These are phyloP conservation scores for Letharia columbiana DNA, from an alignment of 495 filamentous ascomycete genomes.

Conservation along the genomic window DNA sequence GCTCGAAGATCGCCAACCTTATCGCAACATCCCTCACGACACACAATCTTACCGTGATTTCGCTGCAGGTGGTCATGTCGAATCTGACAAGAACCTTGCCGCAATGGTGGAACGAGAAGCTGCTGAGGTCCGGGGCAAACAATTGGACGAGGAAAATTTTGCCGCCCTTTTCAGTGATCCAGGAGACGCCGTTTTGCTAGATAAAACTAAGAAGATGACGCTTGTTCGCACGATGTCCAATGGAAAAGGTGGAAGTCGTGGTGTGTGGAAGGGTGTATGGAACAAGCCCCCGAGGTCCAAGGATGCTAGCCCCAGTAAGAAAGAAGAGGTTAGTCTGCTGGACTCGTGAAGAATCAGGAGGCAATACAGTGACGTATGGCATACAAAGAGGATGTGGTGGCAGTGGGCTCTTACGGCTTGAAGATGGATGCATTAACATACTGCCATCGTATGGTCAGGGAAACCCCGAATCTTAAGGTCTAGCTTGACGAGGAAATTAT, in stretches of 20 bases:
- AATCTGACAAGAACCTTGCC: conserved; percentile 9
- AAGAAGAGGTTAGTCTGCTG: conserved; percentile 14
- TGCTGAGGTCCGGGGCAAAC: not conserved
- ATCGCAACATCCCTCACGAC: not conserved
- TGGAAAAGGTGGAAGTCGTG: conserved; percentile 13
- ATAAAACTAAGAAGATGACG: conserved; percentile 6
- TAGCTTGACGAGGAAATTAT: too few species aligned
- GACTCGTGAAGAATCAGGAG: not conserved
- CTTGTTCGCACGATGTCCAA: conserved; percentile 12
- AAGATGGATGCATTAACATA: too few species aligned
- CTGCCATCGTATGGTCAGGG: too few species aligned
- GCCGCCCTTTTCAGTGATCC: conserved; percentile 7
- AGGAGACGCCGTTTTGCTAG: not conserved
- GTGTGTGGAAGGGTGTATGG: conserved; percentile 16
- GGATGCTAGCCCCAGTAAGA: not conserved
- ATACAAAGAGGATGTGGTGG: too few species aligned
- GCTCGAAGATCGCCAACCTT: not conserved
- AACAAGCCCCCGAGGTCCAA: not conserved
- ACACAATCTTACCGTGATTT: conserved; percentile 17
- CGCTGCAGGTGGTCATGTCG: conserved; percentile 17
- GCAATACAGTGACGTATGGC: too few species aligned
- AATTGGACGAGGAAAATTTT: conserved; percentile 15
- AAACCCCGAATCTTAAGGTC: too few species aligned
- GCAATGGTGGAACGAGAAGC: conserved; percentile 6
- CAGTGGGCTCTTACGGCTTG: too few species aligned